Evolutionary conservation across 2,329 filamentous ascomycete species (phyloP).

Genomic region (Diaporthe caulivora): DNA sequence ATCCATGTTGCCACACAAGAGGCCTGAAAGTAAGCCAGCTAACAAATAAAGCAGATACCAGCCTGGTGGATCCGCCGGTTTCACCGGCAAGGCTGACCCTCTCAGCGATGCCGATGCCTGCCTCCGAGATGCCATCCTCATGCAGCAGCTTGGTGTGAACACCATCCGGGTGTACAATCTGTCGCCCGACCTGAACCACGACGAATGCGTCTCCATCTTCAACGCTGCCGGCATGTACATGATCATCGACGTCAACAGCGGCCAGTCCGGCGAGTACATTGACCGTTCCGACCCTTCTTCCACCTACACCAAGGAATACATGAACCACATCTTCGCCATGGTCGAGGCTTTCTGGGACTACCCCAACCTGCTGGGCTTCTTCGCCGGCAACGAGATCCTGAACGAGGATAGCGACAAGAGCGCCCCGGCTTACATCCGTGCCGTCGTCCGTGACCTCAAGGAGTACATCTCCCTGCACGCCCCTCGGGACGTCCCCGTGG

Average conservation of each 20-base stretch:
- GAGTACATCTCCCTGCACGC: constrained; percentile 79
- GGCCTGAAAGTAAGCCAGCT: not conserved
- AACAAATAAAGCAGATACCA: constrained; percentile 59
- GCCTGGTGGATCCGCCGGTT: constrained; percentile 70
- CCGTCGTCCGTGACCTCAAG: constrained; percentile 80
- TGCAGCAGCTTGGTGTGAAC: constrained; percentile 71
- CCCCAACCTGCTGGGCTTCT: constrained; percentile 73
- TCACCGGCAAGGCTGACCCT: constrained; percentile 57
- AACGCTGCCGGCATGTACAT: constrained; percentile 61
- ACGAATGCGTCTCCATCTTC: constrained; percentile 71
- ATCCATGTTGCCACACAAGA: too few species aligned
- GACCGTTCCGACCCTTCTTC: constrained; percentile 61
- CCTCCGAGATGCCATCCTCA: constrained; percentile 67
- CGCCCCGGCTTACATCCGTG: constrained; percentile 75
- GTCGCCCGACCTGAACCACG: constrained; percentile 70
- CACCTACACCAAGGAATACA: constrained; percentile 63
- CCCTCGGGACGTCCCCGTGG: constrained; percentile 75
- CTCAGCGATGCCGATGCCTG: constrained; percentile 53
- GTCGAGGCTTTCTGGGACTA: constrained; percentile 72
- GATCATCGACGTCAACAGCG: constrained; percentile 72
- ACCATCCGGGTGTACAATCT: constrained; percentile 75
- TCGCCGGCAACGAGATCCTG: constrained; percentile 81
- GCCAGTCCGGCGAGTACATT: constrained; percentile 65
- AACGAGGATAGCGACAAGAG: constrained; percentile 69
- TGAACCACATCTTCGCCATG: constrained; percentile 71